phyloP scores from a whole-genome alignment of 306 rosid genomes.

The Adenanthera pavonina region DNA sequence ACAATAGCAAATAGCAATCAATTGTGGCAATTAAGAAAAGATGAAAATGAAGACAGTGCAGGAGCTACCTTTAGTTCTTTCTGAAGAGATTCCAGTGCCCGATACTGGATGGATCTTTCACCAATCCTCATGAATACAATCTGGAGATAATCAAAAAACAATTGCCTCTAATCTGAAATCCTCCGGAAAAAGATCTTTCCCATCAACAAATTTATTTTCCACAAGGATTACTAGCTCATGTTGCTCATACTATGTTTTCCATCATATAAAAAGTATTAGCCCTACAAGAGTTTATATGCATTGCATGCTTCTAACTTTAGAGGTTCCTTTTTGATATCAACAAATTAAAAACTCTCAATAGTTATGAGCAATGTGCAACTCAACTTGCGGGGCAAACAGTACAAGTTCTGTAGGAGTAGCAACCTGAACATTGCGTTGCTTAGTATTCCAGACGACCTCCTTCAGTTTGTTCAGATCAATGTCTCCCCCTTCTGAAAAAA shows the following conservation, averaged over 20 bases:
- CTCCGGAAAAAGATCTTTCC: conserved; percentile 17
- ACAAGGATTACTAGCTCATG: conserved; percentile 8
- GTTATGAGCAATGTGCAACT: conserved; percentile 32
- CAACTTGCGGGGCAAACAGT: not conserved
- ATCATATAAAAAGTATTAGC: conserved; percentile 8
- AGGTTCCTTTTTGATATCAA: conserved; percentile 1
- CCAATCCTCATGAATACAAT: conserved; percentile 59
- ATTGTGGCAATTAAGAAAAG: conserved; percentile 16
- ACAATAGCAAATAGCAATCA: not conserved
- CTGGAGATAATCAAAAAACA: conserved; percentile 56
- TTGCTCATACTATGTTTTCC: conserved; percentile 32
- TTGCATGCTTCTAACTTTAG: conserved; percentile 18
- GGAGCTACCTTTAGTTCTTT: conserved; percentile 60
- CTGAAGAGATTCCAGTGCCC: conserved; percentile 53
- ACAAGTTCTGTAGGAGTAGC: conserved; percentile 35
- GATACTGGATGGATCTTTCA: conserved; percentile 45
- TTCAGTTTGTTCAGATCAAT: conserved; percentile 57
- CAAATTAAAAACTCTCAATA: conserved; percentile 27
- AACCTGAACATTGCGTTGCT: conserved; percentile 69
- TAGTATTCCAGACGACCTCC: conserved; percentile 51
- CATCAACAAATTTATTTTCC: conserved; percentile 27
- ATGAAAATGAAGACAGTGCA: conserved; percentile 11
- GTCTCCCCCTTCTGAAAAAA: conserved; percentile 56
- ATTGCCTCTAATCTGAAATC: conserved; percentile 40
- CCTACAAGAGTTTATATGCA: conserved; percentile 22